Base-by-base conservation (phyloP, 2,329 filamentous ascomycete species). In the Trichoderma sp. region DNA sequence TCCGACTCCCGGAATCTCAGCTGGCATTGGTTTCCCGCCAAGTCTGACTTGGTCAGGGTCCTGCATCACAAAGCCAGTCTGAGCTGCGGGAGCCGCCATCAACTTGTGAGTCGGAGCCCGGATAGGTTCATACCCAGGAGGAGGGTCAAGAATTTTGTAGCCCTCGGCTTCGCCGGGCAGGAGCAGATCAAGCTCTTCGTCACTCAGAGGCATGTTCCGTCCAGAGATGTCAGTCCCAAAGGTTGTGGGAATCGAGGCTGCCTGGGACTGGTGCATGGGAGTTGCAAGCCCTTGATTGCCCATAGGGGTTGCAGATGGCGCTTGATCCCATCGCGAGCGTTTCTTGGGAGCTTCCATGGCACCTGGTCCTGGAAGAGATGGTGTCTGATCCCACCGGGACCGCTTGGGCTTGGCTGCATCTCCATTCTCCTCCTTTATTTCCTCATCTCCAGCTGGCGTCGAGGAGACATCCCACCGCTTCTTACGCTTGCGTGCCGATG, bases 21-120 rank as follows among this genome's bases (percentile, higher is more conserved):
- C 97, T 9, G 94, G 93, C 74, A 98, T 88, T 73, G 96, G 92
- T 80, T 96, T 97, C 72, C 93, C 93, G 76, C 94, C 88, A 59
- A 92, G 84, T 71, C 93, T 88, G 69, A 89, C 89, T 76, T 92
- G 93, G 72, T 96, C 93, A 9, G 93, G 92, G 72, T 99, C 93
- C 77, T 98, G 95, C 89, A 97, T 97, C 90, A 97, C 95, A 81
- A 98, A 99, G 2, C 95, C 95, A 50, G 87, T 88, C 27, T 91
- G 84, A n/a, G 92, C 88, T 15, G 89, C 85, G 45, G 92, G 89
- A 15, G 93, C 91, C 45, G 89, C 86, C 81, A 89, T 88, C 52
- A 92, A 80, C 76, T 92, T 92, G 77, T 93, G 88, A 39, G 93
- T 86, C 60, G 92, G 88, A 37, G 91, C 89, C 64, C 92, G 89